phyloP scores from a whole-genome alignment of 352 stramenopile genomes.

The Phytophthora pisi region DNA sequence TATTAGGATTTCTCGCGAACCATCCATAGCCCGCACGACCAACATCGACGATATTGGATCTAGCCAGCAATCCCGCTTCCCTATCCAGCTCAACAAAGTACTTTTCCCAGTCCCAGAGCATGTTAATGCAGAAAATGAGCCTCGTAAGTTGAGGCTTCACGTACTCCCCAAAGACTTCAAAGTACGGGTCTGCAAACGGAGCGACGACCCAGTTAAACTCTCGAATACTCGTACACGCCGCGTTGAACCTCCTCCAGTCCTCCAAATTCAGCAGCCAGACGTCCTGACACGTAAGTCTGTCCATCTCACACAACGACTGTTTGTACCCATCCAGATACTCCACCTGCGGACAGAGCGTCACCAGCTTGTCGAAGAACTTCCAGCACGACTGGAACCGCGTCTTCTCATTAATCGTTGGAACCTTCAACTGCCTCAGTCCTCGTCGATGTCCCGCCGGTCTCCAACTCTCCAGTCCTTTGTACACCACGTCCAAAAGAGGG shows the following conservation, averaged over 20 bases:
- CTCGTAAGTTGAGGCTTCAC: slow-evolving; percentile 32
- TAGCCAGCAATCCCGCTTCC: not conserved
- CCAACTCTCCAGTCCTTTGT: slow-evolving; percentile 33
- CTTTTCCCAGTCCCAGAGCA: slow-evolving; percentile 42
- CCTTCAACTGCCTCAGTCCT: slow-evolving; percentile 33
- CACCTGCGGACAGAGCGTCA: slow-evolving; percentile 32
- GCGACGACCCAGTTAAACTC: slow-evolving; percentile 45
- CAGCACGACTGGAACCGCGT: slow-evolving; percentile 20
- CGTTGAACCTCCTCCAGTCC: slow-evolving; percentile 36
- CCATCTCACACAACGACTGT: slow-evolving; percentile 38
- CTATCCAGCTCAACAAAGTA: slow-evolving; percentile 33
- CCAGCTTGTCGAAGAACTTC: slow-evolving; percentile 34
- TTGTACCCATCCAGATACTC: slow-evolving; percentile 40
- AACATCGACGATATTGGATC: slow-evolving; percentile 7
- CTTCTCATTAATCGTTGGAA: slow-evolving; percentile 29
- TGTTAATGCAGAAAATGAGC: slow-evolving; percentile 41
- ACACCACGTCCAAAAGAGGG: slow-evolving; percentile 24
- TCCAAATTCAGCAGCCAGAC: slow-evolving; percentile 27
- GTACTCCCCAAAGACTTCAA: slow-evolving; percentile 40
- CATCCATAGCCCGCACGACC: slow-evolving; percentile 15
- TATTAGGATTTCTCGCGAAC: slow-evolving; percentile 28
- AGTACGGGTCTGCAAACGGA: slow-evolving; percentile 42
- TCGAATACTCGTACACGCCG: slow-evolving; percentile 30
- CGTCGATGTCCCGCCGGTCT: slow-evolving; percentile 3
- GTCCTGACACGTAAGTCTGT: slow-evolving; percentile 37